phyloP scores from a whole-genome alignment of 305 asterid species.

The Plantago lanceolata region DNA sequence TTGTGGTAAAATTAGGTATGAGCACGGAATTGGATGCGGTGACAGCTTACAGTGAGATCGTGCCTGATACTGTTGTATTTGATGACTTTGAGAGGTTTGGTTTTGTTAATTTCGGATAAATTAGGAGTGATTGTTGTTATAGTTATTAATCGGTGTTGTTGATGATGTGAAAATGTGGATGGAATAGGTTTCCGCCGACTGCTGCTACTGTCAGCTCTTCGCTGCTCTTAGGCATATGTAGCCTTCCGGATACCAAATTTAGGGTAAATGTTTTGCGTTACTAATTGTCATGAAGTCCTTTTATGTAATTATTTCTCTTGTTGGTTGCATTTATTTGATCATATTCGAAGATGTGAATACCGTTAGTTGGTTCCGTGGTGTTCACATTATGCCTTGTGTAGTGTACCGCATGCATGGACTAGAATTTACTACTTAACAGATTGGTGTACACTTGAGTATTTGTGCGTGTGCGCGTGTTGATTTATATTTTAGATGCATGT shows the following conservation, averaged over 20 bases:
- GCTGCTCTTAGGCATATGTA: conserved; percentile 73
- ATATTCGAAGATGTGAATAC: too few relatives aligned
- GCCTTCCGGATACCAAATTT: conserved; percentile 88
- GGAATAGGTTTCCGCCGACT: conserved; percentile 83
- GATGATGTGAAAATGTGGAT: neutral
- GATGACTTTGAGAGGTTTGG: conserved; percentile 86
- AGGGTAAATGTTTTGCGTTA: conserved; percentile 38
- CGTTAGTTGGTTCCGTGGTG: neutral
- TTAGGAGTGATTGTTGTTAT: too few relatives aligned
- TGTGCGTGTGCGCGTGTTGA: neutral
- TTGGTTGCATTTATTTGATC: neutral
- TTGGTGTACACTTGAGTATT: neutral
- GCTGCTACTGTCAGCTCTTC: conserved; percentile 98
- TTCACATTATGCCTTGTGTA: neutral
- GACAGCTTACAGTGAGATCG: conserved; percentile 69
- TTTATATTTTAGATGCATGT: neutral
- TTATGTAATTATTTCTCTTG: neutral
- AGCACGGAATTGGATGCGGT: conserved; percentile 82
- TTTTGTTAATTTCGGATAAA: conserved; percentile 28
- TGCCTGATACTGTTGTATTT: conserved; percentile 88
- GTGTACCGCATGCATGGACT: neutral
- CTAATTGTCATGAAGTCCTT: neutral
- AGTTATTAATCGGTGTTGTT: neutral
- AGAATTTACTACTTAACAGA: neutral
- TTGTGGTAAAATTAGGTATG: conserved; percentile 38